Base-by-base conservation (phyloP, 2,329 filamentous ascomycete species). In the Myriosclerotinia curreyana region DNA sequence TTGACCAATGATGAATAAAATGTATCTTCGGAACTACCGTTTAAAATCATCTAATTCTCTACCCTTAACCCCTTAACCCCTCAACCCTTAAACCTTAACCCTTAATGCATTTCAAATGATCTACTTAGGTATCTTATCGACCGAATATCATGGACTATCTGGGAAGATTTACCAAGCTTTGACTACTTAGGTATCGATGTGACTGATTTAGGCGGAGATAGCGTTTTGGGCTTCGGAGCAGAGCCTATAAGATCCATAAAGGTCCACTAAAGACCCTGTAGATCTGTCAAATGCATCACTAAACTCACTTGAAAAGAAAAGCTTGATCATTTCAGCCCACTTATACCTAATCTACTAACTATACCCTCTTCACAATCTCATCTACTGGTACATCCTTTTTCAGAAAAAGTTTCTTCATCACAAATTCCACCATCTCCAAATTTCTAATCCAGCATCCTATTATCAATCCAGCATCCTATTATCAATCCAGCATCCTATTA, bases 181-280 rank as follows among this genome's bases (percentile, higher is more conserved):
- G 38, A 46, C 40, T 46, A 46, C 38, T 56, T 31, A 46, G 40
- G 40, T 34, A 42, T 15, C 15, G 36, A 14, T 42, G 36, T 15
- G 46, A 44, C 54, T 44, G 40, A 22, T 56, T 42, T 20, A 56
- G 25, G 25, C 54, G 54, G 54, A 56, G 40, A 44, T 46, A 46
- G 54, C 54, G 54, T 56, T 56, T 56, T 56, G 17, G 40, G 54
- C 25, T 56, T 56, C 40, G 54, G 54, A 56, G 54, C 46, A 56
- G 54, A 56, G 54, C 40, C 53, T 46, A 11, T 15, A 11, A 56
- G 36, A 22, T 38, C 38, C 40, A 20, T 56, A 34, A 22, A 34
- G 17, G 25, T 46, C 31, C 40, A 56, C 54, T 46, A 31, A 34
- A 34, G 12, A 25, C 54, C 54, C 11, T 56, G 54, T 46, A 14